These are phyloP conservation scores for Alternaria conjuncta DNA, from an alignment of 2,329 filamentous ascomycete species.

Conservation along the genomic window DNA sequence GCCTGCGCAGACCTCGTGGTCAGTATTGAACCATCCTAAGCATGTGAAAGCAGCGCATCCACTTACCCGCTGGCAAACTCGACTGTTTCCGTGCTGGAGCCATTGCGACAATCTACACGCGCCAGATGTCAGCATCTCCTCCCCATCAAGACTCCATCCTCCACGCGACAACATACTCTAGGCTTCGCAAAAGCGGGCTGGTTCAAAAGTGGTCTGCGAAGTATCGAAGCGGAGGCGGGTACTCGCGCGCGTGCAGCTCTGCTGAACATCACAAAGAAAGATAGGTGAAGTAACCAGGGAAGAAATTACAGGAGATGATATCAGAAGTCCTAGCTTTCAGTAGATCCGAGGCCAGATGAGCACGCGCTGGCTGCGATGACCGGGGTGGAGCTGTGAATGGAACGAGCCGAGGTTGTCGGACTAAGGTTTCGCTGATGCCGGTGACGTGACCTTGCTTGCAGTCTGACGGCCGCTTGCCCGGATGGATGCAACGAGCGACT, in stretches of 20 bases:
- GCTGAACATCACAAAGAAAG: constrained; percentile 47
- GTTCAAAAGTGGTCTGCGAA: constrained; percentile 41
- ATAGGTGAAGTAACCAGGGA: constrained; percentile 6
- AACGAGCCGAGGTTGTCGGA: constrained; percentile 12
- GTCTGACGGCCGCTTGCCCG: constrained; percentile 17
- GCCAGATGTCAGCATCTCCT: constrained; percentile 12
- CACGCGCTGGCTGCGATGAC: constrained; percentile 28
- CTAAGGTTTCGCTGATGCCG: constrained; percentile 19
- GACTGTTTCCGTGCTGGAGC: constrained; percentile 51
- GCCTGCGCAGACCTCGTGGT: constrained; percentile 54
- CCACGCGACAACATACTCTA: constrained; percentile 34
- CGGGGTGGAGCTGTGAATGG: constrained; percentile 19
- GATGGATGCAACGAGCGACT: not conserved
- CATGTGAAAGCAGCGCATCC: constrained; percentile 19
- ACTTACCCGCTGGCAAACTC: constrained; percentile 55
- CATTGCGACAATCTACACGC: constrained; percentile 43
- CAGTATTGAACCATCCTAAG: constrained; percentile 6
- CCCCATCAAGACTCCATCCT: not conserved
- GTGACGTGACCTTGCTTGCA: constrained; percentile 8
- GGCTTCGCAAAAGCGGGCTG: constrained; percentile 28
- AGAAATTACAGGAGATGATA: constrained; percentile 16
- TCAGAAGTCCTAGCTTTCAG: constrained; percentile 21
- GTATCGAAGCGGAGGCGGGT: constrained; percentile 47
- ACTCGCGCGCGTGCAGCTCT: constrained; percentile 49
- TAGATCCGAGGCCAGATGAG: constrained; percentile 30